Percentiles rank a stretch among this genome's conserved stretches.
Evolutionary conservation across 306 rosid species (phyloP).

Genomic region (Trifolium repens): DNA sequence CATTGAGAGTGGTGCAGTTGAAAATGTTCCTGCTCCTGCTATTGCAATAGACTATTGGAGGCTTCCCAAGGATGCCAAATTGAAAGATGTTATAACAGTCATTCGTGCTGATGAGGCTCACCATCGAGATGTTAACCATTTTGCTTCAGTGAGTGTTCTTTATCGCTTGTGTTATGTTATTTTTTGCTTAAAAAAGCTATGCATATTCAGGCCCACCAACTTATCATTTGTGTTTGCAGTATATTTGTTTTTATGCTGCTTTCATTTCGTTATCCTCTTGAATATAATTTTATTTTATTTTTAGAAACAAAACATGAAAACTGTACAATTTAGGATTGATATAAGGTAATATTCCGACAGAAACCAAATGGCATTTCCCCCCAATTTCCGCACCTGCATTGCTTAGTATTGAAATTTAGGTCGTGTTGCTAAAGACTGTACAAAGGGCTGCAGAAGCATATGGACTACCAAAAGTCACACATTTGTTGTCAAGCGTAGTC

Average conservation of each 20-base stretch:
- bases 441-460: not conserved
- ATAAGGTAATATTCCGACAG: not conserved
- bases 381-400: constrained; percentile 3
- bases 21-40: constrained; percentile 75
- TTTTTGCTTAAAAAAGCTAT: not conserved
- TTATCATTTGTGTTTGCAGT: constrained; percentile 10
- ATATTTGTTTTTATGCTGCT: constrained; percentile 28
- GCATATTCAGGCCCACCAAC: not conserved
- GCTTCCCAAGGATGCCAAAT: constrained; percentile 70
- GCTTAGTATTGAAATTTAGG: constrained; percentile 5
- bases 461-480: not conserved
- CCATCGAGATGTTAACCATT: constrained; percentile 80
- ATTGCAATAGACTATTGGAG: constrained; percentile 88
- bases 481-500: not conserved
- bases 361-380: constrained; percentile 5
- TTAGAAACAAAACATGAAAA: constrained; percentile 20
- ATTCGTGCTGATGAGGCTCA: constrained; percentile 92
- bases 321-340: not conserved
- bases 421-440: not conserved
- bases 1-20: constrained; percentile 59
- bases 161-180: constrained; percentile 7
- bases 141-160: constrained; percentile 72
- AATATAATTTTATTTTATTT: not conserved
- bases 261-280: constrained; percentile 15
- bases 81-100: constrained; percentile 70